A percentile compares a stretch with the other conserved stretches of the same genome.
Evolutionary conservation across 192 early-diverging fungal genomes (phyloP).

Genomic region (Dimargaris cristalligena): DNA sequence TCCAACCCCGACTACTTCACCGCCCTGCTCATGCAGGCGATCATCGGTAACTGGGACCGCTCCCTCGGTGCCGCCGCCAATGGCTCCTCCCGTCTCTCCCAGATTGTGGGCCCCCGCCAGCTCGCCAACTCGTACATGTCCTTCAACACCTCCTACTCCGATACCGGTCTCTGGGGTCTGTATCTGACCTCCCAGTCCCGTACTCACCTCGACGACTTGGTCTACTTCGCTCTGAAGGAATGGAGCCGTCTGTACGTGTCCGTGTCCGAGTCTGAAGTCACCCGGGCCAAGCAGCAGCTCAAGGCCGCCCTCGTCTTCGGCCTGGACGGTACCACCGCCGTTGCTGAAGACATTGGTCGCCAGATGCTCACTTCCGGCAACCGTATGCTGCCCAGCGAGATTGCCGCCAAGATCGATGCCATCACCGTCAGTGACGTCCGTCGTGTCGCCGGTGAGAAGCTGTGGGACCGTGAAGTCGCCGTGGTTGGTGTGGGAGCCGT

Average conservation of each 20-base stretch:
- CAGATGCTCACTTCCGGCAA: conserved; percentile 85
- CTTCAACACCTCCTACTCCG: conserved; percentile 97
- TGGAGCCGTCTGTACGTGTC: conserved; percentile 75
- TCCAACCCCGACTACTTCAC: conserved; percentile 90
- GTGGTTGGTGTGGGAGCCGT: conserved; percentile 75
- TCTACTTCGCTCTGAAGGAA: conserved; percentile 80
- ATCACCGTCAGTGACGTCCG: conserved; percentile 76
- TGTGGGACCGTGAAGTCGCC: conserved; percentile 76
- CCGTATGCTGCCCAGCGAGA: conserved; percentile 75
- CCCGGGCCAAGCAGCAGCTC: conserved; percentile 96
- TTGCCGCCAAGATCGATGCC: conserved; percentile 69
- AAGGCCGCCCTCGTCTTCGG: conserved; percentile 82
- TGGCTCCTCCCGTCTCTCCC: conserved; percentile 70
- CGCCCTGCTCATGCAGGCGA: conserved; percentile 83
- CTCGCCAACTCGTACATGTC: conserved; percentile 98
- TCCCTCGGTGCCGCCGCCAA: conserved; percentile 77
- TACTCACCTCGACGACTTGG: conserved; percentile 66
- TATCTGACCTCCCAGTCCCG: conserved; percentile 79
- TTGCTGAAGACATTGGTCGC: conserved; percentile 96
- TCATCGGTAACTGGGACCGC: conserved; percentile 95
- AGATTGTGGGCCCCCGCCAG: conserved; percentile 60
- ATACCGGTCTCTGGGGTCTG: conserved; percentile 94
- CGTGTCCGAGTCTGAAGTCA: conserved; percentile 79
- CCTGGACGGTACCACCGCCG: conserved; percentile 85
- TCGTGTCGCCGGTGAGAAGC: conserved; percentile 70